These are phyloP conservation scores for Gilbertella persicaria DNA, from an alignment of 371 early-diverging fungal species.

Conservation along the genomic window DNA sequence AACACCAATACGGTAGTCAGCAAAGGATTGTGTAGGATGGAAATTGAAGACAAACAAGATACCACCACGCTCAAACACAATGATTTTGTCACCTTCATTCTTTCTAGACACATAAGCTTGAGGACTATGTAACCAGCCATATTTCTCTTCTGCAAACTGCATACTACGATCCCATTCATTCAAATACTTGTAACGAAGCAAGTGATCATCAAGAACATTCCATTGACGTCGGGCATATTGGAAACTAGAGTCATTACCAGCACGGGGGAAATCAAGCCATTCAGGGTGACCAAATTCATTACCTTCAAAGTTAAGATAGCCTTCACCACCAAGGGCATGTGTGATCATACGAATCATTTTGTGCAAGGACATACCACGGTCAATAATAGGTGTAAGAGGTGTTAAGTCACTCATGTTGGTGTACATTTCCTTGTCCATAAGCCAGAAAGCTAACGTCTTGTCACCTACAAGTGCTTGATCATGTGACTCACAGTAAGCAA, in stretches of 20 bases:
- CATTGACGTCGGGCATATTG: conserved; percentile 95
- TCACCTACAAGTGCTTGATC: conserved; percentile 98
- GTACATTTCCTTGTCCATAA: conserved; percentile 99
- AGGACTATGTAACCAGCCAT: conserved; percentile 69
- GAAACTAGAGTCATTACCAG: conserved; percentile 88
- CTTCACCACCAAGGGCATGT: conserved; percentile 91
- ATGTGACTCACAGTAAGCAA: conserved; percentile 94
- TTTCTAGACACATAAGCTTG: conserved; percentile 87
- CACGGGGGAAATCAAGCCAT: conserved; percentile 98
- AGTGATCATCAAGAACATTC: conserved; percentile 84
- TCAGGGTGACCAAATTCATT: conserved; percentile 98
- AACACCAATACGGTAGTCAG: conserved; percentile 87
- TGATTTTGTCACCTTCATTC: conserved; percentile 89
- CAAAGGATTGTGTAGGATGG: conserved; percentile 82
- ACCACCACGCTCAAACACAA: conserved; percentile 89
- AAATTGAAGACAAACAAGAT: conserved; percentile 94
- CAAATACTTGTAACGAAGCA: conserved; percentile 90
- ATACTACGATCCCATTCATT: conserved; percentile 89
- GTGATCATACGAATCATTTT: conserved; percentile 93
- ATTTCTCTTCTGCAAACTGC: conserved; percentile 70
- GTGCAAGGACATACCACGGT: conserved; percentile 92
- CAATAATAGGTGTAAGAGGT: conserved; percentile 84
- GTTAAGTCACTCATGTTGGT: conserved; percentile 87
- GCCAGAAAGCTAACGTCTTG: conserved; percentile 97
- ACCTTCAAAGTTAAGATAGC: conserved; percentile 94